phyloP scores from a whole-genome alignment of 805 yeast species.

The Metschnikowia santaceciliae region DNA sequence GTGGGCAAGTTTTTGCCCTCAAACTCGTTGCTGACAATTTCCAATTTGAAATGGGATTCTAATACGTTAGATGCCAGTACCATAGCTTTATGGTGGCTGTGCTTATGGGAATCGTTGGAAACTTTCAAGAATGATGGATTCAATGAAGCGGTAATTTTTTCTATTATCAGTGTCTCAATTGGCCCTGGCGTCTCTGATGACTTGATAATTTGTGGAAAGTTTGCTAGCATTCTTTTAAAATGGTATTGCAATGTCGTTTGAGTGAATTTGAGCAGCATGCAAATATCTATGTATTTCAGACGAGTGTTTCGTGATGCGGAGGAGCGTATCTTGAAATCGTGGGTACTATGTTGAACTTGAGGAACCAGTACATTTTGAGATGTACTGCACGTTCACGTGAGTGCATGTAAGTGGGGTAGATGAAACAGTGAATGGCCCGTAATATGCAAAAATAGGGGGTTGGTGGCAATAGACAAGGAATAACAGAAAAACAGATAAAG shows the following conservation, averaged over 20 bases:
- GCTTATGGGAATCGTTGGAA: constrained; percentile 81
- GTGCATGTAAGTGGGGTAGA: too few relatives aligned
- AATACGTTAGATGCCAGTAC: constrained; percentile 63
- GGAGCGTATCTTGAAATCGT: background rate
- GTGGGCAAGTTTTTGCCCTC: constrained; percentile 60
- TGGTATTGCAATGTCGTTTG: background rate
- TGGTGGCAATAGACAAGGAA: too few relatives aligned
- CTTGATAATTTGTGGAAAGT: constrained; percentile 6
- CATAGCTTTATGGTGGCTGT: constrained; percentile 82
- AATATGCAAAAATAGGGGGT: too few relatives aligned
- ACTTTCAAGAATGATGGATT: constrained; percentile 49
- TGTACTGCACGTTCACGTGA: too few relatives aligned
- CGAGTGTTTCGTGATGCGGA: background rate
- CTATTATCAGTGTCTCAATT: constrained; percentile 45
- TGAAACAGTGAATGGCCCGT: too few relatives aligned
- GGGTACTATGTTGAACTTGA: background rate
- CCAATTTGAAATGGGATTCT: constrained; percentile 81
- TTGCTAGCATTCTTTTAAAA: constrained; percentile 9
- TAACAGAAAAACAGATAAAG: too few relatives aligned
- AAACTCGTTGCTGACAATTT: constrained; percentile 67
- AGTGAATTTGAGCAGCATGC: constrained; percentile 7
- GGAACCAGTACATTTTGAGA: too few relatives aligned
- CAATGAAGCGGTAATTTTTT: constrained; percentile 39
- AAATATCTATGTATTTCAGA: background rate
- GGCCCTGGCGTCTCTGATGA: constrained; percentile 36